Conservation (phyloP, 106 monocot genomes). For the Dendrobium catenatum region DNA sequence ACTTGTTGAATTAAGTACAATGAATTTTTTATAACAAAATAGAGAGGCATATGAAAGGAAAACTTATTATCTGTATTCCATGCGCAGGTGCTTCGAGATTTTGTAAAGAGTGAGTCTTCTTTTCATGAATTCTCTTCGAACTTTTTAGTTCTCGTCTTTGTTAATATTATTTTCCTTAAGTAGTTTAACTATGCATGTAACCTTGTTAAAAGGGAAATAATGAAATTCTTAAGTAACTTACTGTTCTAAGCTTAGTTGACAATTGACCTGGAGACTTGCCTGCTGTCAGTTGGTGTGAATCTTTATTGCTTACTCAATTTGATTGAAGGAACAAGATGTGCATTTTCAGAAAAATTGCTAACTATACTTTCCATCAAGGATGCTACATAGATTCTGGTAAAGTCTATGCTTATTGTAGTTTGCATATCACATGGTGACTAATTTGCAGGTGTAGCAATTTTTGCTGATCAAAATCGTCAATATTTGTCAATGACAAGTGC, state of each 20-base stretch:
- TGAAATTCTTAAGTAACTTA: background rate
- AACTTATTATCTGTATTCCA: slow-evolving; percentile 12
- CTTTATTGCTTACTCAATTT: background rate
- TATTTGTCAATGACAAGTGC: slow-evolving; percentile 71
- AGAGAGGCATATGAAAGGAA: background rate
- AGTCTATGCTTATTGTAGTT: background rate
- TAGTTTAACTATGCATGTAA: background rate
- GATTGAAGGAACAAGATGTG: background rate
- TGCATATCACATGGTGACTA: slow-evolving; percentile 1
- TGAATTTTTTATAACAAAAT: background rate
- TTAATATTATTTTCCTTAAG: background rate
- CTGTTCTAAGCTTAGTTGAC: background rate
- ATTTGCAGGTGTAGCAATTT: slow-evolving; percentile 59
- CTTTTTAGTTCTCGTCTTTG: background rate
- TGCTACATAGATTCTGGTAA: background rate
- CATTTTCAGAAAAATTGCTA: background rate
- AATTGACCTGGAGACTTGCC: background rate
- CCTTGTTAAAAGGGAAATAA: background rate
- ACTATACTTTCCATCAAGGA: background rate
- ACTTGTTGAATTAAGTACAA: background rate
- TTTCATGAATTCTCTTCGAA: background rate
- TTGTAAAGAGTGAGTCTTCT: slow-evolving; percentile 39
- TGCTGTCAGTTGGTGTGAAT: background rate
- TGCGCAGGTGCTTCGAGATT: slow-evolving; percentile 64
- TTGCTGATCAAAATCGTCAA: slow-evolving; percentile 62